These are phyloP conservation scores for Usnea hakonensis DNA, from an alignment of 495 filamentous ascomycete genomes.

Conservation along the genomic window DNA sequence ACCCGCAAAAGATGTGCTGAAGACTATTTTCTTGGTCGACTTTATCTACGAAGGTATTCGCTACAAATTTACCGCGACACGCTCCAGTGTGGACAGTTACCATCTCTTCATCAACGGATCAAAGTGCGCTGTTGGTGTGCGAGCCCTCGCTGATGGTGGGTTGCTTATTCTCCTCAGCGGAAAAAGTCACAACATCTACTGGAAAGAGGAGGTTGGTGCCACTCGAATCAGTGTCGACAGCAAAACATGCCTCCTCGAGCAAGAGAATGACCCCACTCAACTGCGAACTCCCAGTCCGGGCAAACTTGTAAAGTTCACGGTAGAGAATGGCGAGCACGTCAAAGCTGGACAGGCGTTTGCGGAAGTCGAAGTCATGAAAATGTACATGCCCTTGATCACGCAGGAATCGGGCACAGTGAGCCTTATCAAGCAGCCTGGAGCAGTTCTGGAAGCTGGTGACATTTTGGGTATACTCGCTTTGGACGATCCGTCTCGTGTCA, in stretches of 20 bases:
- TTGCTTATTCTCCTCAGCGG: constrained; percentile 85
- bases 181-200: constrained; percentile 96
- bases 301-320: constrained; percentile 97
- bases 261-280: constrained; percentile 98
- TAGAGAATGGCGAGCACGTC: constrained; percentile 94
- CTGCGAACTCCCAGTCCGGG: constrained; percentile 89
- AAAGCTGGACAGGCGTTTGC: constrained; percentile 89
- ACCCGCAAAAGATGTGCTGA: constrained; percentile 88
- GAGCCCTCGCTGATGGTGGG: constrained; percentile 88
- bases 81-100: constrained; percentile 89
- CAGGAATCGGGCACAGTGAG: constrained; percentile 96
- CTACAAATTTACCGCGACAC: constrained; percentile 97
- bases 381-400: constrained; percentile 99
- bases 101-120: constrained; percentile 99
- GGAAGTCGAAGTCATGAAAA: constrained; percentile 99
- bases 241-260: constrained; percentile 96
- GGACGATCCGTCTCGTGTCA: constrained; percentile 92
- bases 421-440: constrained; percentile 97
- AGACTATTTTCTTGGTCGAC: constrained; percentile 95
- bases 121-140: constrained; percentile 88
- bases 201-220: constrained; percentile 96
- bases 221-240: constrained; percentile 93
- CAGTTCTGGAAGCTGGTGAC: constrained; percentile 95
- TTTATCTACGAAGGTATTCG: constrained; percentile 96
- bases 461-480: constrained; percentile 96